phyloP scores from a whole-genome alignment of 306 rosid species.

The Cicer judaicum region DNA sequence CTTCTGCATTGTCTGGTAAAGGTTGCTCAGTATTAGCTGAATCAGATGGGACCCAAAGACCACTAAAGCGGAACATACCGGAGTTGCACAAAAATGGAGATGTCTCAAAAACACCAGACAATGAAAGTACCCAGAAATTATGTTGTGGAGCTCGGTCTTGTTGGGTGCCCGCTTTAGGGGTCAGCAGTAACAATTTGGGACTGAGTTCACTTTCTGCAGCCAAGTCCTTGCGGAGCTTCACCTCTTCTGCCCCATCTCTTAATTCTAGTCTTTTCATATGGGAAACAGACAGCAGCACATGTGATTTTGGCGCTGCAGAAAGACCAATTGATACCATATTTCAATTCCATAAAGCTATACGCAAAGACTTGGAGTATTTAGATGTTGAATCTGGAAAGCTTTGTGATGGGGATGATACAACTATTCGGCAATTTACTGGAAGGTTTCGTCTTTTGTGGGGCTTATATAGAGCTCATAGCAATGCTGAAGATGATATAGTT shows the following conservation, averaged over 20 bases:
- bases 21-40: constrained; percentile 58
- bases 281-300: constrained; percentile 79
- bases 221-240: constrained; percentile 88
- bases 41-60: constrained; percentile 63
- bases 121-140: constrained; percentile 52
- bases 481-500: constrained; percentile 98
- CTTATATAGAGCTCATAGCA: constrained; percentile 97
- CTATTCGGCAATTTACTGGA: constrained; percentile 80
- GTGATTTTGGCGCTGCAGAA: constrained; percentile 74
- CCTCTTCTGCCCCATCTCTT: constrained; percentile 89
- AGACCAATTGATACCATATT: constrained; percentile 97
- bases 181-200: constrained; percentile 83
- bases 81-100: constrained; percentile 56
- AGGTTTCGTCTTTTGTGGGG: constrained; percentile 99
- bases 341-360: constrained; percentile 97
- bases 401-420: constrained; percentile 76
- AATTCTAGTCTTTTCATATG: constrained; percentile 92
- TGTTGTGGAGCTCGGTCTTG: constrained; percentile 76
- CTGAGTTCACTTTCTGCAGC: constrained; percentile 70
- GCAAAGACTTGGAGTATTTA: constrained; percentile 96
- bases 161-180: constrained; percentile 95
- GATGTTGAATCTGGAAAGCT: constrained; percentile 99
- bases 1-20: constrained; percentile 61
- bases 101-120: constrained; percentile 50
- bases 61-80: constrained; percentile 58